phyloP scores from a whole-genome alignment of 495 filamentous ascomycete genomes.

The Massariosphaeria phaeospora region DNA sequence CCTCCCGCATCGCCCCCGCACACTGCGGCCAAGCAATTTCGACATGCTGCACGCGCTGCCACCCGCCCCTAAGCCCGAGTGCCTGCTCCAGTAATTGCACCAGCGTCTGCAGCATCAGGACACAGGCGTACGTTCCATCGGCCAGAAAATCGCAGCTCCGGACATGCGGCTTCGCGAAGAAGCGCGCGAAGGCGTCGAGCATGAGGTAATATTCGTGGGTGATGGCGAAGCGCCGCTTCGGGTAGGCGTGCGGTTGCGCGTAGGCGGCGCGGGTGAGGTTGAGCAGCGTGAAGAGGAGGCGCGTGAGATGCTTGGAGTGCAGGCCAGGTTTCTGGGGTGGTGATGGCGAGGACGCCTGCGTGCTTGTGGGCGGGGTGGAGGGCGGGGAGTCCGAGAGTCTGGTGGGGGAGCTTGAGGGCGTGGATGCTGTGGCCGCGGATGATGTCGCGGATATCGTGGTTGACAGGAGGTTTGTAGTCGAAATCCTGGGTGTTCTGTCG shows the following conservation, averaged over 20 bases:
- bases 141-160: background rate
- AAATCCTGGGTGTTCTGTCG: too few species aligned
- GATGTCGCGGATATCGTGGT: too few species aligned
- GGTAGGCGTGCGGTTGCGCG: background rate
- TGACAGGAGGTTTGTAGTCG: too few species aligned
- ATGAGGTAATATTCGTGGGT: background rate
- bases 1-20: background rate
- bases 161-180: background rate
- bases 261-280: background rate
- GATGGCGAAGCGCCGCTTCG: background rate
- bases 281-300: background rate
- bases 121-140: slow-evolving; percentile 1
- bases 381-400: too few species aligned
- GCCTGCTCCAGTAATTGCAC: background rate
- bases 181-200: background rate
- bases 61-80: background rate
- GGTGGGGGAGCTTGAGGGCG: too few species aligned
- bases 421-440: too few species aligned
- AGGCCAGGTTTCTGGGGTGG: background rate
- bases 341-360: background rate
- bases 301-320: background rate
- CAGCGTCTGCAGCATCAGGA: background rate
- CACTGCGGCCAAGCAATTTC: background rate
- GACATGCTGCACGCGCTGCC: too few species aligned
- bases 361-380: too few species aligned